Evolutionary conservation across 768 basidiomycete genomes (phyloP).

Genomic region (Suillus cothurnatus): DNA sequence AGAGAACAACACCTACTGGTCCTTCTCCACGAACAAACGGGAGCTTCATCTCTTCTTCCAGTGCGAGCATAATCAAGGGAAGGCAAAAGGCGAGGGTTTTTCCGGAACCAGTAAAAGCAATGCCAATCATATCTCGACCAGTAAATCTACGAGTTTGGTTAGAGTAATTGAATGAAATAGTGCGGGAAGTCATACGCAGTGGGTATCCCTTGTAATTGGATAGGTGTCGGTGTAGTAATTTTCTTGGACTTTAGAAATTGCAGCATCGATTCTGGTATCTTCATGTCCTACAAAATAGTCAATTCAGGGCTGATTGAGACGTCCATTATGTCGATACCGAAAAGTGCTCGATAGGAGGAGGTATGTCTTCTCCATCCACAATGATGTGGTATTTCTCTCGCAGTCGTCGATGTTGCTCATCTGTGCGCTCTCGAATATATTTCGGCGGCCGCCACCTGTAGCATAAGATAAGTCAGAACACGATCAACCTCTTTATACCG

Average conservation of each 20-base stretch:
- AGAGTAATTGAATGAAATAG: conserved; percentile 1
- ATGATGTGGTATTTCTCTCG: conserved; percentile 94
- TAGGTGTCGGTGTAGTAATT: conserved; percentile 88
- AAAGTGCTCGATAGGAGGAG: conserved; percentile 92
- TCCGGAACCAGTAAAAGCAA: conserved; percentile 98
- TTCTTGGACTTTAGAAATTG: conserved; percentile 83
- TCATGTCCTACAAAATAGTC: conserved; percentile 79
- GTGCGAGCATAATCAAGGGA: conserved; percentile 94
- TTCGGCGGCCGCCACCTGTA: conserved; percentile 85
- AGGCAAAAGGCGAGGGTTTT: conserved; percentile 98
- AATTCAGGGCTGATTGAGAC: not conserved
- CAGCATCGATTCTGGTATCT: conserved; percentile 87
- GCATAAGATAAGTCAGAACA: conserved; percentile 12
- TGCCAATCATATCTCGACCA: conserved; percentile 97
- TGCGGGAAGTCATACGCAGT: conserved; percentile 67
- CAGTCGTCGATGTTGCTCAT: conserved; percentile 70
- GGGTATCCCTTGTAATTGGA: conserved; percentile 96
- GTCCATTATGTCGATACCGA: conserved; percentile 43
- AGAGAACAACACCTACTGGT: conserved; percentile 94
- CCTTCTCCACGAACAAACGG: conserved; percentile 94
- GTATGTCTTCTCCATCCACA: conserved; percentile 91
- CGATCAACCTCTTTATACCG: not conserved
- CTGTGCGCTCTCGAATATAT: conserved; percentile 72
- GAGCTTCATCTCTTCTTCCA: conserved; percentile 90
- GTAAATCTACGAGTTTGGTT: conserved; percentile 63